Percentiles rank a stretch among this genome's conserved stretches.
Evolutionary conservation across 371 early-diverging fungal genomes (phyloP).

Genomic region (Lichtheimia hyalospora): DNA sequence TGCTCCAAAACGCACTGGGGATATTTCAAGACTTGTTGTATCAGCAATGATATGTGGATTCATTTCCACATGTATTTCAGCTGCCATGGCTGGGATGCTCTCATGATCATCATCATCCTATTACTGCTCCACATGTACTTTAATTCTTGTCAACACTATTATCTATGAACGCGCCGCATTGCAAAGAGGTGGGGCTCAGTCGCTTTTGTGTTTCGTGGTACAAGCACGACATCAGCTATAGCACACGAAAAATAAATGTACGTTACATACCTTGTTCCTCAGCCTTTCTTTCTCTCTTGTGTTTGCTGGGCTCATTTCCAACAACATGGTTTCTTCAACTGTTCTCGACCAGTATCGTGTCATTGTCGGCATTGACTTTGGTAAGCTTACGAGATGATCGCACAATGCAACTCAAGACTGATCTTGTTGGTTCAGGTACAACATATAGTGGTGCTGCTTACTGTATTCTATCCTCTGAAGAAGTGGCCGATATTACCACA

Average conservation of each 20-base stretch:
- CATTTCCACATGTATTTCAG: constrained; percentile 79
- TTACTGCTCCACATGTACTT: too few species aligned
- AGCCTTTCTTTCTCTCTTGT: constrained; percentile 7
- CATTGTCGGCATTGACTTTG: constrained; percentile 62
- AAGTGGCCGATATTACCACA: constrained; percentile 32
- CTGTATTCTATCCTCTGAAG: constrained; percentile 42
- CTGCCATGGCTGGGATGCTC: constrained; percentile 83
- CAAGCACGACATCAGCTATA: background rate
- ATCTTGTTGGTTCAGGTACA: constrained; percentile 38
- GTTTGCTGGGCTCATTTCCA: background rate
- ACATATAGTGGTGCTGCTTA: constrained; percentile 63
- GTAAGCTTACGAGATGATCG: constrained; percentile 19
- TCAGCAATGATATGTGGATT: constrained; percentile 85
- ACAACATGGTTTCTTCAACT: constrained; percentile 19
- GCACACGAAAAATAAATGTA: background rate
- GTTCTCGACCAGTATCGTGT: constrained; percentile 44
- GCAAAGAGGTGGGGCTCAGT: too few species aligned
- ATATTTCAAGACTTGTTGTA: constrained; percentile 74
- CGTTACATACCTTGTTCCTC: too few species aligned
- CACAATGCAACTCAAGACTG: background rate
- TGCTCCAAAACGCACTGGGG: constrained; percentile 78
- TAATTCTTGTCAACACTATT: too few species aligned
- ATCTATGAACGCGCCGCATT: too few species aligned
- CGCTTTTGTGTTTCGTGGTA: background rate
- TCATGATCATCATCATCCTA: background rate